Evolutionary conservation across 768 basidiomycete species (phyloP), one percentile per base, ranked within the genome.

Genomic region (Asterophora parasitica): DNA sequence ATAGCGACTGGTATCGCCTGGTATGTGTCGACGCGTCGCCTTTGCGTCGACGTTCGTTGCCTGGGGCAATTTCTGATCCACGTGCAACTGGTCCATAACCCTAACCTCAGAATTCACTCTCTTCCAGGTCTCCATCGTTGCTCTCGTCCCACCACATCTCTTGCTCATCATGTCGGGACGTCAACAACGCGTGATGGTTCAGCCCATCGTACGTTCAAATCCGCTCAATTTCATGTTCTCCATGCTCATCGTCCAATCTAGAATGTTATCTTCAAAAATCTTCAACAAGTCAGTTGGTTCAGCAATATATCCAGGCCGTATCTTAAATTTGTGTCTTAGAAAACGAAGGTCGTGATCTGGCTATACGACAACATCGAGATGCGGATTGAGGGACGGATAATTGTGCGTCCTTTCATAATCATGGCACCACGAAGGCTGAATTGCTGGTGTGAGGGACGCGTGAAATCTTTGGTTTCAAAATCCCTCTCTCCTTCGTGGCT

Each of bases 201-300:
- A 97, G 71, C 93, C 93, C 83, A 96, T 96, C 84, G 94, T 95
- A 68, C 60, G 90, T 74, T 2, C 7, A 42, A 36, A 34, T 26
- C 27, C n/a, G 16, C 4, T 33, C 31, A 40, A 28, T 37, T 44
- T 19, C n/a, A 31, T 12, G 20, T 56, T 50, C 37, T 23, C 15
- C 41, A 44, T 53, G 52, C 52, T 56, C 30, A 36, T 50, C 34
- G 42, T 40, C 30, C 35, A 17, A 32, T 46, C 26, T 54, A 94
- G 92, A 95, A 95, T 74, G 88, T 95, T 53, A 96, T 96, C 69
- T 96, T 96, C 79, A 94, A 95, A 84, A 91, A 95, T 70, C 76
- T 96, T 26, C 93, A 95, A 64, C 83, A 88, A 71, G 91, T 85
- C 30, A 47, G 52, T 56, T 38, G 16, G 30, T 42, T 17, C 28